Conservation (phyloP, 1,284 basidiomycete genomes). For the Sanghuangporus weigelae region DNA sequence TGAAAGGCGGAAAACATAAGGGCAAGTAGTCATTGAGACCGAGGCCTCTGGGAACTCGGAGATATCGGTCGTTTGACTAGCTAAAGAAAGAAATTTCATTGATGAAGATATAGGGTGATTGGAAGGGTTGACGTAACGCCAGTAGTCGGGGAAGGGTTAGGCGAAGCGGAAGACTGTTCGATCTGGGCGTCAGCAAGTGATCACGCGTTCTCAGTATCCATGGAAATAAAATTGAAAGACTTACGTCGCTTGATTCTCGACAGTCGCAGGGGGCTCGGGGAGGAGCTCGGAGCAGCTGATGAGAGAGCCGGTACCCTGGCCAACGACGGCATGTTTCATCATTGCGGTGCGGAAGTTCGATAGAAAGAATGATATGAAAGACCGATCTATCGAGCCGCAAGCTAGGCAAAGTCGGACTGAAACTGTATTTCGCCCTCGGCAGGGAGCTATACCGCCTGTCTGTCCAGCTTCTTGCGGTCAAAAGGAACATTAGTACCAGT, state of each 20-base stretch:
- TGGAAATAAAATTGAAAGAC: not conserved
- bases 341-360: slow-evolving; percentile 28
- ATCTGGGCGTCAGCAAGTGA: no score
- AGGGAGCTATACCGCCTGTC: slow-evolving; percentile 14
- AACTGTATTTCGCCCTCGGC: slow-evolving; percentile 20
- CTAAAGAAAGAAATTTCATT: no score
- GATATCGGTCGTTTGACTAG: not conserved
- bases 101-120: no score
- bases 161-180: no score
- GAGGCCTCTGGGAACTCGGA: not conserved
- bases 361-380: slow-evolving; percentile 14
- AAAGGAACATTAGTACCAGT: slow-evolving; percentile 17
- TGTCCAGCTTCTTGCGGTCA: slow-evolving; percentile 4
- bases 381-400: slow-evolving; percentile 11
- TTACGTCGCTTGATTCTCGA: slow-evolving; percentile 4
- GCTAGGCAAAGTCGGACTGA: slow-evolving; percentile 22
- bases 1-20: no score
- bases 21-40: no score
- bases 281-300: slow-evolving; percentile 19
- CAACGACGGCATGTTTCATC: slow-evolving; percentile 29
- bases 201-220: no score
- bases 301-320: slow-evolving; percentile 22
- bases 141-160: no score
- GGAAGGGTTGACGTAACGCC: no score
- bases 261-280: not conserved